These are phyloP conservation scores for Scedosporium dehoogii DNA, from an alignment of 2,329 filamentous ascomycete species.

Conservation along the genomic window DNA sequence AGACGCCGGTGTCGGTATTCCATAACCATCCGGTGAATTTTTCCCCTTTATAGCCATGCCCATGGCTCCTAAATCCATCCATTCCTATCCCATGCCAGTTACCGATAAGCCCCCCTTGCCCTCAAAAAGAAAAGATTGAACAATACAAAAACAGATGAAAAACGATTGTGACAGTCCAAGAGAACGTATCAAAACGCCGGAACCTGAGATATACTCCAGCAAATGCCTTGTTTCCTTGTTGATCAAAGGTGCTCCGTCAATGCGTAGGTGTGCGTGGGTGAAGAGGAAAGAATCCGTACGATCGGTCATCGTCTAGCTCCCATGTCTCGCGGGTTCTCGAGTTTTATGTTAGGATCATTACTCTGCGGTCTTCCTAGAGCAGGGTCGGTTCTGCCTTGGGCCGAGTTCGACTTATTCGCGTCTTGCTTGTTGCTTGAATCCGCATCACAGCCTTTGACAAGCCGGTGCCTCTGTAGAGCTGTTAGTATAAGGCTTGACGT, in stretches of 20 bases:
- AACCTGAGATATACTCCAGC: not conserved
- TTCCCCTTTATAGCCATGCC: not conserved
- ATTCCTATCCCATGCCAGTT: not conserved
- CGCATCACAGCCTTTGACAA: slow-evolving; percentile 53
- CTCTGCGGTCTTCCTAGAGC: not conserved
- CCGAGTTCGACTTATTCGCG: not conserved
- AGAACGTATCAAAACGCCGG: not conserved
- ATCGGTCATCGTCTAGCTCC: not conserved
- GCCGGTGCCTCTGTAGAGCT: slow-evolving; percentile 41
- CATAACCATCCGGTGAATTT: not conserved
- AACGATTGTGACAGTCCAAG: not conserved
- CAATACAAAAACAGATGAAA: not conserved
- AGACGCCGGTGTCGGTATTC: not conserved
- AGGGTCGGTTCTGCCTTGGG: not conserved
- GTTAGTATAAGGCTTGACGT: not conserved
- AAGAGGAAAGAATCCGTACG: not conserved
- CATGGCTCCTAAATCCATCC: not conserved
- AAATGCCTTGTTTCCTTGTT: not conserved
- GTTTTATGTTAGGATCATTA: not conserved
- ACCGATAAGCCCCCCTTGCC: not conserved
- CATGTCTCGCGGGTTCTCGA: not conserved
- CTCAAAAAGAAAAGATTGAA: slow-evolving; percentile 1
- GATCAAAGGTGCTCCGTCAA: too few relatives aligned
- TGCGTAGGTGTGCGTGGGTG: not conserved
- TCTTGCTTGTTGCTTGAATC: slow-evolving; percentile 1